Base-by-base conservation (phyloP, 257 asterid genomes). In the Solanum arcanum region DNA sequence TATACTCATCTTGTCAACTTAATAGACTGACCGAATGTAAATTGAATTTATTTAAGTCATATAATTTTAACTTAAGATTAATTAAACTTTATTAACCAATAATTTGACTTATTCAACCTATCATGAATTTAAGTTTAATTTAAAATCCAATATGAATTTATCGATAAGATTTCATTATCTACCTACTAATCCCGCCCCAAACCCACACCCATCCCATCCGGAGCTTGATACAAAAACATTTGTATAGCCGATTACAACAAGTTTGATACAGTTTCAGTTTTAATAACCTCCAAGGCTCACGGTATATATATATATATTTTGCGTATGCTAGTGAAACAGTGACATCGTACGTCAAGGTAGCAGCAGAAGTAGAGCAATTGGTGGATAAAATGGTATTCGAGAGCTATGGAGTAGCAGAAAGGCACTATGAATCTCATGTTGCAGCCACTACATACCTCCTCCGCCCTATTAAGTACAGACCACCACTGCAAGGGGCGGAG, bases 381-480 rank as follows among this genome's bases (percentile, higher is more conserved):
- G 95, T 93, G 87, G 94, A 89, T 88, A 92, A 27, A 70, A 92
- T 92, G 95, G 91, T 93, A 42, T 93, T 92, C 49, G 91, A 90
- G 72, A 93, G 95, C 90, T 93, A 92, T 80, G 94, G 94, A 4
- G 88, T 92, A 84, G 89, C 88, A 78, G 64, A 78, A 86, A 92
- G 85, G 88, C 91, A 92, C 89, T 90, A 90, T 15, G 89, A 89
- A 3, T 88, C 92, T 52, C 94, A 90, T 78, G 21, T 92, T 16
- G 91, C 83, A 72, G 87, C 94, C 5, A 86, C 94, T 10, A 92
- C 93, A 20, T 92, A 94, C 80, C 92, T 92, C 59, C 90, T 92
- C 25, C 88, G 95, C 62, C 74, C 90, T 69, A 92, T 68, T 49
- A 93, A 88, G 68, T 94, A 94, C 64, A 88, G 89, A 31, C 80